These are phyloP conservation scores for Pseudofabraea citricarpa DNA, from an alignment of 2,329 filamentous ascomycete species.

Conservation along the genomic window DNA sequence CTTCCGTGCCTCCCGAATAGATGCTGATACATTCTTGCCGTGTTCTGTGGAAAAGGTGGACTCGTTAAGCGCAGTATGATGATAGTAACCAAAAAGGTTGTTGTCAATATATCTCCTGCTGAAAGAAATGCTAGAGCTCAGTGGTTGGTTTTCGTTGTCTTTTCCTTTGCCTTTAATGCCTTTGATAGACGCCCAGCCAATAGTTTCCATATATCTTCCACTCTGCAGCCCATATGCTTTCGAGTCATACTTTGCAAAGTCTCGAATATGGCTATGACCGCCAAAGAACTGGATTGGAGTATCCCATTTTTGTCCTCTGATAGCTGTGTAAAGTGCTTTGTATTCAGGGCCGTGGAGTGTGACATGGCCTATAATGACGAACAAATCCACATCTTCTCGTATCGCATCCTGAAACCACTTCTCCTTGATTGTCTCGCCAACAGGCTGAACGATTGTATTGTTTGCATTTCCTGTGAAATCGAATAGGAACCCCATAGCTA, in stretches of 20 bases:
- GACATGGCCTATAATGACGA: constrained; percentile 82
- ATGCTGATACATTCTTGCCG: constrained; percentile 65
- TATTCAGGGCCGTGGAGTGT: constrained; percentile 78
- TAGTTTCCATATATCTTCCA: constrained; percentile 90
- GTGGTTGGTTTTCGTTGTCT: constrained; percentile 24
- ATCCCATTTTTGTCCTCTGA: constrained; percentile 71
- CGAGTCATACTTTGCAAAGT: constrained; percentile 74
- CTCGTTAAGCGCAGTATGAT: constrained; percentile 71
- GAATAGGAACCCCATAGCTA: constrained; percentile 93
- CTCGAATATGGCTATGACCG: constrained; percentile 84
- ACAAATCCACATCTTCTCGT: constrained; percentile 78
- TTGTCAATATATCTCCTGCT: constrained; percentile 87
- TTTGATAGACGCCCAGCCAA: constrained; percentile 86
- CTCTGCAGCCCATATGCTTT: constrained; percentile 77
- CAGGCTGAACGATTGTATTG: constrained; percentile 79
- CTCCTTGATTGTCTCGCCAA: constrained; percentile 76
- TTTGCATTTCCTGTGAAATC: constrained; percentile 89
- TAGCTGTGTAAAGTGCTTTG: constrained; percentile 69
- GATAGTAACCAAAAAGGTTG: constrained; percentile 77
- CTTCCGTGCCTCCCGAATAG: constrained; percentile 66
- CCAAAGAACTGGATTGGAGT: constrained; percentile 89
- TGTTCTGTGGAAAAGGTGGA: constrained; percentile 71
- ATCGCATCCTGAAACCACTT: constrained; percentile 87
- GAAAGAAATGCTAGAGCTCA: constrained; percentile 50
- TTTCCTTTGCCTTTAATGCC: constrained; percentile 39